phyloP scores from a whole-genome alignment of 768 basidiomycete species.

The Podaxis rugospora region DNA sequence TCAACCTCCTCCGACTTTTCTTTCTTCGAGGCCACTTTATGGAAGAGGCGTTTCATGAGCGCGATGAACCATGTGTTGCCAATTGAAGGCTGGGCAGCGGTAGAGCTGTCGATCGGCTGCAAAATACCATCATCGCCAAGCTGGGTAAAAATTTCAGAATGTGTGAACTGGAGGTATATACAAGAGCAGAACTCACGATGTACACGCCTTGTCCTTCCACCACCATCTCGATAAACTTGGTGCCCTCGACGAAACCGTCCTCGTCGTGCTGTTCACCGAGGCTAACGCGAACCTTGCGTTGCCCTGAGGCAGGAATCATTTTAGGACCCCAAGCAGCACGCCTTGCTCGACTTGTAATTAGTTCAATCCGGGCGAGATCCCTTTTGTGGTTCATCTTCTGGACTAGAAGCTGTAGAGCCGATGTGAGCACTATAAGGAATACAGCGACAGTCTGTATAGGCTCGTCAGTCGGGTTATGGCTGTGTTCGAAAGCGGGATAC shows the following conservation, averaged over 20 bases:
- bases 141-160: slow-evolving; percentile 29
- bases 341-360: slow-evolving; percentile 57
- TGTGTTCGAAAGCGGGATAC: slow-evolving; percentile 18
- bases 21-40: slow-evolving; percentile 23
- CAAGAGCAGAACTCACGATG: slow-evolving; percentile 47
- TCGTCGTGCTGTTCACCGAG: slow-evolving; percentile 55
- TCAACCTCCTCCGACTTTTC: slow-evolving; percentile 14
- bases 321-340: slow-evolving; percentile 81
- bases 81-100: slow-evolving; percentile 54
- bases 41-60: slow-evolving; percentile 32
- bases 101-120: slow-evolving; percentile 53
- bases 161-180: not conserved
- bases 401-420: slow-evolving; percentile 77
- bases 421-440: slow-evolving; percentile 76
- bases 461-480: slow-evolving; percentile 1
- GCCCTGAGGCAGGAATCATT: slow-evolving; percentile 54
- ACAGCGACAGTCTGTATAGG: slow-evolving; percentile 61
- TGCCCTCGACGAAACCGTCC: slow-evolving; percentile 45
- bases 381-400: slow-evolving; percentile 73
- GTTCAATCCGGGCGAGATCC: slow-evolving; percentile 66
- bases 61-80: slow-evolving; percentile 67
- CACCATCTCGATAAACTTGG: slow-evolving; percentile 70
- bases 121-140: slow-evolving; percentile 56
- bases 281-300: slow-evolving; percentile 76
- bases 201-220: slow-evolving; percentile 75